A percentile compares a stretch with the other conserved stretches of the same genome.
phyloP scores from a whole-genome alignment of 2,329 filamentous ascomycete genomes.

The Penicillium olsonii region DNA sequence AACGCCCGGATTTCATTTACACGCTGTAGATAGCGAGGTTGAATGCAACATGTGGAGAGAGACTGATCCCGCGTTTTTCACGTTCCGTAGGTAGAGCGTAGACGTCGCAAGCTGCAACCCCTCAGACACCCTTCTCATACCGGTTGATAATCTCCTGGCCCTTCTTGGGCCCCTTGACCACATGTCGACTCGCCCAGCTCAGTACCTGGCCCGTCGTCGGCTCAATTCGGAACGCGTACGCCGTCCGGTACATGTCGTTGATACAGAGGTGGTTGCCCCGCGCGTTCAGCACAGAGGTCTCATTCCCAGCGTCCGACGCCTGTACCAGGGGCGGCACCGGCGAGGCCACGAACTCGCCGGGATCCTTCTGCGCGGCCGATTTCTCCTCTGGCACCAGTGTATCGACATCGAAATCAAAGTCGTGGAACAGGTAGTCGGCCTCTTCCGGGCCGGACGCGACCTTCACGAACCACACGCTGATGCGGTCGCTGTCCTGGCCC shows the following conservation, averaged over 20 bases:
- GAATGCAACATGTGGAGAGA: background rate
- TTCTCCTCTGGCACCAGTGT: background rate
- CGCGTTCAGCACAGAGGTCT: slow-evolving; percentile 37
- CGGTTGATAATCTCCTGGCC: slow-evolving; percentile 48
- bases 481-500: slow-evolving; percentile 22
- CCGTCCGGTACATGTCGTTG: slow-evolving; percentile 49
- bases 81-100: background rate
- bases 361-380: slow-evolving; percentile 1
- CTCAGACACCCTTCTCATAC: slow-evolving; percentile 27
- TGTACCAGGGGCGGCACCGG: slow-evolving; percentile 24
- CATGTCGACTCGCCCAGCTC: slow-evolving; percentile 47
- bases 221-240: slow-evolving; percentile 44
- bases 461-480: slow-evolving; percentile 51
- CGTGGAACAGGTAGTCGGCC: slow-evolving; percentile 49
- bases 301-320: slow-evolving; percentile 17
- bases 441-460: slow-evolving; percentile 28
- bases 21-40: slow-evolving; percentile 40
- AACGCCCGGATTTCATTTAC: slow-evolving; percentile 71
- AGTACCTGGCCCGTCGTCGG: slow-evolving; percentile 34
- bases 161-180: slow-evolving; percentile 49
- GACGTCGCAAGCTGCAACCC: background rate
- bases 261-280: slow-evolving; percentile 48
- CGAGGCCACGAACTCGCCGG: slow-evolving; percentile 24
- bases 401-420: slow-evolving; percentile 37
- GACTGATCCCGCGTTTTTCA: no score